Conservation (phyloP, 495 filamentous ascomycete species). For the Echria macrotheca region DNA sequence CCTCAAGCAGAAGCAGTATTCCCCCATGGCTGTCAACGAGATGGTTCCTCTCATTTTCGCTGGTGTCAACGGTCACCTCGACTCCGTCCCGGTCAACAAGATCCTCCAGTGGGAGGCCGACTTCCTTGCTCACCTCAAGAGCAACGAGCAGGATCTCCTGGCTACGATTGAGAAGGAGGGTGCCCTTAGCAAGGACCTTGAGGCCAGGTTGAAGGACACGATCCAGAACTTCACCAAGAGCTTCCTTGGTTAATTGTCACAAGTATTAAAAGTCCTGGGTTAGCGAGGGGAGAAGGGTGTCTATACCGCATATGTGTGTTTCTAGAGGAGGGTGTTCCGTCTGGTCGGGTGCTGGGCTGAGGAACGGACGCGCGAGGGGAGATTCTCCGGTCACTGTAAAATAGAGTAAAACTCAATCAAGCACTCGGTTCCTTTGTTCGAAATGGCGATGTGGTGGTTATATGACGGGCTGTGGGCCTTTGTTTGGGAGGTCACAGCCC, state of each 20-base stretch:
- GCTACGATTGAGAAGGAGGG: conserved; percentile 93
- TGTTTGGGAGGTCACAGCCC: no score
- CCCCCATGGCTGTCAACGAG: conserved; percentile 96
- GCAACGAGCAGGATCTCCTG: conserved; percentile 77
- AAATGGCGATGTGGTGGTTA: no score
- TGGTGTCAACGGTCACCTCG: conserved; percentile 95
- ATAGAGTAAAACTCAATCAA: conserved; percentile 42
- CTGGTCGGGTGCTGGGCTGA: conserved; percentile 38
- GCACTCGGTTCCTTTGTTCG: conserved; percentile 49
- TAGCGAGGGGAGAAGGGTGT: conserved; percentile 33
- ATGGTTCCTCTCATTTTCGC: conserved; percentile 99
- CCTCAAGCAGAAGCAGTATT: conserved; percentile 99
- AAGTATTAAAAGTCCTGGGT: conserved; percentile 26
- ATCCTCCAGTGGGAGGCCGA: conserved; percentile 89
- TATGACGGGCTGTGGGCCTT: no score
- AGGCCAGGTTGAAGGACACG: conserved; percentile 78
- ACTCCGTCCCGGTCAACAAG: conserved; percentile 78
- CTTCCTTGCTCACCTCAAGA: conserved; percentile 86
- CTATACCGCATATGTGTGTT: conserved; percentile 47
- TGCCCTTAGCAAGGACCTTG: conserved; percentile 89
- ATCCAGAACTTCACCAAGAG: conserved; percentile 84
- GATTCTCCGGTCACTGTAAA: conserved; percentile 43
- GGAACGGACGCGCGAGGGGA: conserved; percentile 33
- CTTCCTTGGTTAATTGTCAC: conserved; percentile 55
- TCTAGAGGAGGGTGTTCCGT: conserved; percentile 36